Conservation (phyloP, 129 eudicot genomes). For the Chrysanthemum seticuspe region DNA sequence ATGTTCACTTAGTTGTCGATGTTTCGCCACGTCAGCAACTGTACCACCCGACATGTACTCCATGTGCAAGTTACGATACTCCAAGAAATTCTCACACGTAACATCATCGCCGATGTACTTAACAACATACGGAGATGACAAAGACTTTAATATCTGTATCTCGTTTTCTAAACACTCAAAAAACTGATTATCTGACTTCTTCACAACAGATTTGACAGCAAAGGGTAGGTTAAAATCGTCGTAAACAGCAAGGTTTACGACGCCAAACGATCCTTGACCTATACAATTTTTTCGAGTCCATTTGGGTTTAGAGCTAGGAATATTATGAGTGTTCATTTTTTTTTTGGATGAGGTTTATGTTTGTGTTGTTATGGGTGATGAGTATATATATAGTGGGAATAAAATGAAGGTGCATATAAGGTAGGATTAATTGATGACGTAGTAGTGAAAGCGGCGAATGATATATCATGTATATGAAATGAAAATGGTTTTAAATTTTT, state of each 20-base stretch:
- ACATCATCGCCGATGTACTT: conserved; percentile 54
- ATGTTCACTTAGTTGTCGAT: neutral
- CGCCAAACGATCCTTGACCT: conserved; percentile 67
- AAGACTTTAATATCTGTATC: conserved; percentile 43
- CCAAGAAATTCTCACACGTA: conserved; percentile 30
- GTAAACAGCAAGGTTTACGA: conserved; percentile 47
- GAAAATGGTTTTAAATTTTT: conserved; percentile 24
- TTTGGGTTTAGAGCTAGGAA: neutral
- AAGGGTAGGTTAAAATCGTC: conserved; percentile 30
- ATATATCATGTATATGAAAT: neutral
- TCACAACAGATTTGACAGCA: conserved; percentile 68
- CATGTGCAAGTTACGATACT: conserved; percentile 56
- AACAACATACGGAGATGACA: conserved; percentile 63
- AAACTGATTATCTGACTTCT: neutral
- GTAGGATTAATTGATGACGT: conserved; percentile 23
- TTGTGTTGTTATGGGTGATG: neutral
- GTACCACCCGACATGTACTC: conserved; percentile 79
- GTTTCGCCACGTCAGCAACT: conserved; percentile 39
- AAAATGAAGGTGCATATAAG: neutral
- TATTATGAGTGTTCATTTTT: conserved; percentile 6
- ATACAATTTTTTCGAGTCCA: conserved; percentile 55
- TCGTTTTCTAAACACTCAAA: conserved; percentile 56
- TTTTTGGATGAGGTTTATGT: conserved; percentile 10
- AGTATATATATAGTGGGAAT: neutral
- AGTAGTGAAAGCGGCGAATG: conserved; percentile 31